These are phyloP conservation scores for Casuarina cunninghamiana DNA, from an alignment of 306 rosid genomes.

Conservation along the genomic window DNA sequence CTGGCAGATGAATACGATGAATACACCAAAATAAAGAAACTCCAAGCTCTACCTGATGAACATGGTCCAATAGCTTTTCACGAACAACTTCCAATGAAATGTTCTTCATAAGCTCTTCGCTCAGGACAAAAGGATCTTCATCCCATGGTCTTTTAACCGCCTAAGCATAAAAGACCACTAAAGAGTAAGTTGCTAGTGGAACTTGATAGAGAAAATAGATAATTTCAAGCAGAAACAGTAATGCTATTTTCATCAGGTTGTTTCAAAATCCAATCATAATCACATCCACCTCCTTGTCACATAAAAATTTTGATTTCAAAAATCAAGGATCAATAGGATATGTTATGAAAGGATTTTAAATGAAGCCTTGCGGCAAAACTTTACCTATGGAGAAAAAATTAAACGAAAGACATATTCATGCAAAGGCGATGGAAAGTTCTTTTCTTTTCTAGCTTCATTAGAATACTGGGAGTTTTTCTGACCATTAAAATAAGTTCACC, in stretches of 20 bases:
- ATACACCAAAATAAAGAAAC: not conserved
- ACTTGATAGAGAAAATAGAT: constrained; percentile 10
- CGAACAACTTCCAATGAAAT: constrained; percentile 93
- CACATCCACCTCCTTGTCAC: not conserved
- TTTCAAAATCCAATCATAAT: not conserved
- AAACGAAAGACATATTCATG: not conserved
- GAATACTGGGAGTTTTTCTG: not conserved
- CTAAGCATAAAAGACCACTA: constrained; percentile 47
- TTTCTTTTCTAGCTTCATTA: not conserved
- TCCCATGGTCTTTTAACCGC: constrained; percentile 95
- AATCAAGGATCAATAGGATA: not conserved
- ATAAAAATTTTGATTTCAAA: not conserved
- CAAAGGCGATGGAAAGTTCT: not conserved
- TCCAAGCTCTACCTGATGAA: constrained; percentile 74
- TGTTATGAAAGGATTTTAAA: not conserved
- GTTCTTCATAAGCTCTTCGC: constrained; percentile 87
- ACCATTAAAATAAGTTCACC: not conserved
- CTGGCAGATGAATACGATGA: constrained; percentile 4
- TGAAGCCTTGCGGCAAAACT: not conserved
- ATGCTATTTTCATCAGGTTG: not conserved
- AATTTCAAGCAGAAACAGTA: constrained; percentile 7
- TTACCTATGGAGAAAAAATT: not conserved
- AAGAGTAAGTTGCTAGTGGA: constrained; percentile 25
- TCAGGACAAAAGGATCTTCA: constrained; percentile 80
- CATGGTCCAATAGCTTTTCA: constrained; percentile 87